Evolutionary conservation across 352 stramenopile species (phyloP), one percentile per base, ranked within the genome.

Genomic region (Nothophytophthora sp.): DNA sequence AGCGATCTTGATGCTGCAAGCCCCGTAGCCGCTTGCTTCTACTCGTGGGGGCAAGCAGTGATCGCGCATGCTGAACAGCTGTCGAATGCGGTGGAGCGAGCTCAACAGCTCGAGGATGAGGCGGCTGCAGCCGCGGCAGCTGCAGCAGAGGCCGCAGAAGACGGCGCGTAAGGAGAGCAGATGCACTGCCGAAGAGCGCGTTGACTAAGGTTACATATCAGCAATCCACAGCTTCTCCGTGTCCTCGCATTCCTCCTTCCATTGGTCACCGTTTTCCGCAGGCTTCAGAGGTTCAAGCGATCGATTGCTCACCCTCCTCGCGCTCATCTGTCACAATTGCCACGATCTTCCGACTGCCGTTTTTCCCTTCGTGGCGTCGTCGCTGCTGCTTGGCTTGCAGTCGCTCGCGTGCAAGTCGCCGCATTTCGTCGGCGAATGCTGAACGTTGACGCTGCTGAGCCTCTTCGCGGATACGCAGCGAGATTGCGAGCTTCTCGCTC

Each of bases 51-150:
- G 4, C 70, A 87, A 28, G 66, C 79, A 0, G 73, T 74, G 11
- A 67, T 83, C 55, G 63, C 74, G 4, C 65, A 79, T 15, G 63
- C 62, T 18, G 80, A 90, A n/a, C 71, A 70, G 20, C 30, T 88
- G n/a, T 72, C 80, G 19, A 38, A 50, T 4, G 61, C 67, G 16
- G 63, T 53, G 0, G 67, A 87, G 20, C 63, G 70, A 9, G 70
- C 43, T 4, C 56, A 73, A 12, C 62, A 80, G 36, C 59, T 76
- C 16, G 61, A 78, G 19, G 68, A 73, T 27, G 60, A 87, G 39
- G 60, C 60, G 22, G 54, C 52, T 4, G 52, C 43, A 12, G 59
- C 39, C 12, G 54, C 54, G 9, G 60, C 48, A 13, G 58, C 47
- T 38, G 48, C 39, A 24, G 50, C 40, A 46, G 49, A 37, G 20